A percentile compares a stretch with the other conserved stretches of the same genome.
phyloP scores from a whole-genome alignment of 2,329 filamentous ascomycete species.

The Talaromyces verruculosus region DNA sequence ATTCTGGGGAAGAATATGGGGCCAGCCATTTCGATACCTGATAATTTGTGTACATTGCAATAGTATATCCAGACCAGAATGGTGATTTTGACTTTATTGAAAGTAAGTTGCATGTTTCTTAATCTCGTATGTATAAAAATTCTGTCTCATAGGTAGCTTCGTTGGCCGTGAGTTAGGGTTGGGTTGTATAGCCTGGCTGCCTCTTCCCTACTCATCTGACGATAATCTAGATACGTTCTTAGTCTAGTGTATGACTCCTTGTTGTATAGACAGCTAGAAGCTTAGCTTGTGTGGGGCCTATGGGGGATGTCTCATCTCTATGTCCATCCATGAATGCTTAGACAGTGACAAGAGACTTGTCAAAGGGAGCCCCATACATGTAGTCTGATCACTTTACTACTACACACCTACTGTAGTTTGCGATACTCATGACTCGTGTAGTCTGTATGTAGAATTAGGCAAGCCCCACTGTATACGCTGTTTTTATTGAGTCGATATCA shows the following conservation, averaged over 20 bases:
- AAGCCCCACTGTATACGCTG: neutral
- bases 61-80: too few relatives aligned
- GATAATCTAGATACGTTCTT: too few relatives aligned
- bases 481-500: neutral
- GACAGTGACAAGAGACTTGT: neutral
- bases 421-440: neutral
- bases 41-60: too few relatives aligned
- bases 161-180: too few relatives aligned
- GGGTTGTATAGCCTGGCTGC: too few relatives aligned
- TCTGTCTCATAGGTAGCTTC: too few relatives aligned
- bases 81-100: too few relatives aligned
- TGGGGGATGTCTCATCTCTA: neutral
- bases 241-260: too few relatives aligned
- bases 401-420: too few relatives aligned
- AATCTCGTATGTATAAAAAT: too few relatives aligned
- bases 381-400: neutral
- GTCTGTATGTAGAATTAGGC: neutral
- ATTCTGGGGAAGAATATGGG: slow-evolving; percentile 8
- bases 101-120: too few relatives aligned
- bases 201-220: too few relatives aligned
- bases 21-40: neutral
- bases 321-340: neutral
- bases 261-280: neutral
- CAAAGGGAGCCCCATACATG: neutral
- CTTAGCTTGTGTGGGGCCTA: neutral